Evolutionary conservation across 306 rosid genomes (phyloP).

Genomic region (Senna tora): DNA sequence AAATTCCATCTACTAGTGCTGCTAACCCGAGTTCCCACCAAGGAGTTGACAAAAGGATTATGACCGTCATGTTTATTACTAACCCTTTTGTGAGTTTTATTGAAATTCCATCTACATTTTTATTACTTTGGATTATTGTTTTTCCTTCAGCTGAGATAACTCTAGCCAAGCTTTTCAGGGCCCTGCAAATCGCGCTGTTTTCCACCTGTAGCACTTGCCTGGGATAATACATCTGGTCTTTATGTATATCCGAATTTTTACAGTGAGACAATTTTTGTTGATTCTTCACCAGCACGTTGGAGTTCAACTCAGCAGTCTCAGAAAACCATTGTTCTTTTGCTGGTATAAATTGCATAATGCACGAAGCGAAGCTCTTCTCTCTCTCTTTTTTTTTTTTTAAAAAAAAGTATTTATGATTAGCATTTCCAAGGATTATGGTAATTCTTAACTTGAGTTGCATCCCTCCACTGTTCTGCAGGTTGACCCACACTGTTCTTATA

Average conservation of each 20-base stretch:
- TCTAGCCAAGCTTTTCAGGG: constrained; percentile 58
- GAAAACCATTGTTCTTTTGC: constrained; percentile 77
- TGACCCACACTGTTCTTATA: constrained; percentile 96
- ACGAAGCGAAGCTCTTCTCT: not conserved
- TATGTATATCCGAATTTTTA: constrained; percentile 76
- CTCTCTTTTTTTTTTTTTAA: too few relatives aligned
- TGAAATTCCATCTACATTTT: too few relatives aligned
- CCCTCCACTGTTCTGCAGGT: constrained; percentile 59
- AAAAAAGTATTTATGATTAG: constrained; percentile 9
- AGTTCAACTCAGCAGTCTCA: constrained; percentile 66
- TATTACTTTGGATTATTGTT: constrained; percentile 5
- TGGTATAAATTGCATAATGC: constrained; percentile 58
- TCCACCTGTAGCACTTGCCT: constrained; percentile 92
- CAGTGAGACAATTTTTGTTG: constrained; percentile 76
- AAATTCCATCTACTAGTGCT: too few relatives aligned
- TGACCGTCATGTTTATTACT: not conserved
- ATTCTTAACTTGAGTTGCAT: constrained; percentile 30
- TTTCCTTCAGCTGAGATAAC: constrained; percentile 30
- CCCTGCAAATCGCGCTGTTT: constrained; percentile 94
- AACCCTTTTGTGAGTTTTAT: not conserved
- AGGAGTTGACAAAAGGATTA: too few relatives aligned
- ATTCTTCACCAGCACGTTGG: constrained; percentile 88
- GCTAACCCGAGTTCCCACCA: too few relatives aligned
- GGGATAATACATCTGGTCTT: constrained; percentile 92
- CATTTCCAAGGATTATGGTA: constrained; percentile 14